phyloP scores from a whole-genome alignment of 2,329 filamentous ascomycete genomes.

The Rhinocladiella similis region DNA sequence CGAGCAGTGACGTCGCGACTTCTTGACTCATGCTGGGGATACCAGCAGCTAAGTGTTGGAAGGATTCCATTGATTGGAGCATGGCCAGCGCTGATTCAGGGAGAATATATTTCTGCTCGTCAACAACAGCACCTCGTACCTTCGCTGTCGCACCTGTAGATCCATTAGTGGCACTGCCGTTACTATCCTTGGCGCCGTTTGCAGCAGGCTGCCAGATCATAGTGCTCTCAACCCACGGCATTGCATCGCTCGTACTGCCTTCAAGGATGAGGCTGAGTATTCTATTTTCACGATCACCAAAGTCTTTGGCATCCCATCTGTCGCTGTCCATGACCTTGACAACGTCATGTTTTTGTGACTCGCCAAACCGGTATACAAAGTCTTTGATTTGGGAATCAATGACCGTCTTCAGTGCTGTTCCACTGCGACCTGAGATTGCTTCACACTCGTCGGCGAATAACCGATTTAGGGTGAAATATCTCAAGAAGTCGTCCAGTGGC shows the following conservation, averaged over 20 bases:
- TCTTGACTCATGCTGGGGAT: conserved; percentile 89
- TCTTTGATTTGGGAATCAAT: conserved; percentile 64
- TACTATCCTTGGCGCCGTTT: conserved; percentile 27
- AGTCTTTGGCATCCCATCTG: conserved; percentile 66
- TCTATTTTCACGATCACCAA: conserved; percentile 52
- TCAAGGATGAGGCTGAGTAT: conserved; percentile 57
- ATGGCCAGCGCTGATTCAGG: conserved; percentile 81
- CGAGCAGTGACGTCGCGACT: conserved; percentile 71
- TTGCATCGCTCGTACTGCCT: conserved; percentile 59
- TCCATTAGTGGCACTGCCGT: conserved; percentile 17
- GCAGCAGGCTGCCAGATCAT: conserved; percentile 50
- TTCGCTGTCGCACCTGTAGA: conserved; percentile 52
- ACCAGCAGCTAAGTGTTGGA: conserved; percentile 76
- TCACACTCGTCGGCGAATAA: conserved; percentile 68
- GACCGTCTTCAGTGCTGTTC: conserved; percentile 59
- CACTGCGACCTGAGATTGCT: conserved; percentile 63
- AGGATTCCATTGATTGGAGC: conserved; percentile 76
- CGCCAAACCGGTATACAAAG: conserved; percentile 60
- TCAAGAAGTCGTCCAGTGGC: conserved; percentile 57
- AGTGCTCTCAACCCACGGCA: conserved; percentile 52
- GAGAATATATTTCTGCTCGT: conserved; percentile 81
- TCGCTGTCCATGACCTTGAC: conserved; percentile 61
- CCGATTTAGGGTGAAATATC: conserved; percentile 63
- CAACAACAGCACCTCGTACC: conserved; percentile 71
- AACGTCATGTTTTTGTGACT: conserved; percentile 58